These are phyloP conservation scores for Entomortierella lignicola DNA, from an alignment of 192 early-diverging fungal genomes.

Conservation along the genomic window DNA sequence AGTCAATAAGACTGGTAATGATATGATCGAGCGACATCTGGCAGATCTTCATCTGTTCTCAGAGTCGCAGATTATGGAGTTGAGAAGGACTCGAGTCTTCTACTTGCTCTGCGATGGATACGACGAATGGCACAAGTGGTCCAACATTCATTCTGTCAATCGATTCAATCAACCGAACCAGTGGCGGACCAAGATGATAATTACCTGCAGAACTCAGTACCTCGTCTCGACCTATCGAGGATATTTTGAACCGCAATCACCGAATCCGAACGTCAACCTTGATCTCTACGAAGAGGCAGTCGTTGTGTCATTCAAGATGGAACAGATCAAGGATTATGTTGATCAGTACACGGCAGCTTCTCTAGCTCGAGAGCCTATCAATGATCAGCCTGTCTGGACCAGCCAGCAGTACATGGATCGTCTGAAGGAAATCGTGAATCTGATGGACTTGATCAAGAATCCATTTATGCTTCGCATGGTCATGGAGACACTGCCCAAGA, in stretches of 20 bases:
- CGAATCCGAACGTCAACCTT: constrained; percentile 10
- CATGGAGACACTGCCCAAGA: no score
- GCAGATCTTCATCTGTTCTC: background rate
- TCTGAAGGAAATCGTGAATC: constrained; percentile 15
- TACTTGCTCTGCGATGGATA: constrained; percentile 21
- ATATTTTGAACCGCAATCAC: constrained; percentile 7
- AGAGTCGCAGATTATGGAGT: constrained; percentile 15
- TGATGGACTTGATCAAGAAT: constrained; percentile 13
- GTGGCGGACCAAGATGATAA: constrained; percentile 16
- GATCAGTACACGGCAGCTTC: constrained; percentile 11
- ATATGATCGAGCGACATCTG: constrained; percentile 3
- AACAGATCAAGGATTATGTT: constrained; percentile 22
- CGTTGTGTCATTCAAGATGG: constrained; percentile 6
- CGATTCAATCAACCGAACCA: constrained; percentile 8
- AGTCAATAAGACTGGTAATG: background rate
- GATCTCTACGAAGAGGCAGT: constrained; percentile 20
- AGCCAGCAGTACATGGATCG: constrained; percentile 19
- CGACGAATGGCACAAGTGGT: constrained; percentile 1
- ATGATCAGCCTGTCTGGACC: constrained; percentile 1
- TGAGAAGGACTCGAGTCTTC: constrained; percentile 16
- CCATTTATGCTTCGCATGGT: no score
- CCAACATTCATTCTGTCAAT: constrained; percentile 16
- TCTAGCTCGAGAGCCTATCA: background rate
- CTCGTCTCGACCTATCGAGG: background rate
- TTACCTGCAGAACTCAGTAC: constrained; percentile 13